Base-by-base conservation (phyloP, 495 filamentous ascomycete genomes). In the Lophiotrema nucula region DNA sequence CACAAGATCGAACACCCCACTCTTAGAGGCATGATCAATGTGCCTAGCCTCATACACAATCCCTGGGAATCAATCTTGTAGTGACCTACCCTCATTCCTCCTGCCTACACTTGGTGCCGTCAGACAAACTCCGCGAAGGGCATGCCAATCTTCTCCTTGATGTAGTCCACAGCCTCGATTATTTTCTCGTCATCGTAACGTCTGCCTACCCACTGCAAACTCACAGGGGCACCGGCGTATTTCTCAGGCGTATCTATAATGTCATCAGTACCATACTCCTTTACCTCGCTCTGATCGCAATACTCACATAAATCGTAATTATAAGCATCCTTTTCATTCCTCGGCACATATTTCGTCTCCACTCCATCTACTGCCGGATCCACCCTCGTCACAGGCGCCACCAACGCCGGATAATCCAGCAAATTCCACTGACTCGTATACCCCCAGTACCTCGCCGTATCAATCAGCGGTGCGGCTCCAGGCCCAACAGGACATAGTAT, bases 341-440 rank as follows among this genome's bases (percentile, higher is more conserved):
- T 48, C 12, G 75, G 73, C 45, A 49, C 46, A 55, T 76, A 77
- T 0, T 47, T 64, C 24, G 60, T 46, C n/a, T 76, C 73, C 10
- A 44, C 47, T 27, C 39, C 37, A 53, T 78, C 75, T 3, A 69
- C 37, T 10, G 39, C 64, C 11, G 57, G 53, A 38, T 81, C 59
- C 75, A 28, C 80, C 75, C 21, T 67, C 61, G 39, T 28, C 2
- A 62, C 42, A 0, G 83, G 83, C 61, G 87, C 84, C 0, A 83
- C 71, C 3, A 76, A 68, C 19, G 78, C 78, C 6, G 84, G 87
- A 60, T 85, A 83, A 64, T 89, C 86, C 0, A 89, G 70, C 37
- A 89, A 62, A 62, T 91, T 90, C 85, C 86, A 91, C 54, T 87
- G 81, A 3, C 76, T 70, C 0, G 84, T 88, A 51, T 89, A 92